phyloP scores from a whole-genome alignment of 2,329 filamentous ascomycete species.

The Sodiomyces alkalinus region DNA sequence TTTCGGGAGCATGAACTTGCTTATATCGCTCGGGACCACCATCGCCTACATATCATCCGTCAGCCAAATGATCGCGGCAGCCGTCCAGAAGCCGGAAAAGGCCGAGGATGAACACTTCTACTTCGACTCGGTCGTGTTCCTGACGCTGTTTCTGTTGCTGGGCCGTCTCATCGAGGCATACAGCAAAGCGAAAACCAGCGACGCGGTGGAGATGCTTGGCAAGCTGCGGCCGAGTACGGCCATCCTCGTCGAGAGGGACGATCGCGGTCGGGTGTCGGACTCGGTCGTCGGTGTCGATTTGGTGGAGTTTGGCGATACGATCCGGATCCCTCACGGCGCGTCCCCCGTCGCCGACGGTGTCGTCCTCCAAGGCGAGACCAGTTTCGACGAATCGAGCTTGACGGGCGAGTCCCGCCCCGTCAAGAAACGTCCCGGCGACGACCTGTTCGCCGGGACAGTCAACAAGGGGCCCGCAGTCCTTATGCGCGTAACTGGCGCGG shows the following conservation, averaged over 20 bases:
- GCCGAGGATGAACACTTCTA: slow-evolving; percentile 47
- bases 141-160: slow-evolving; percentile 72
- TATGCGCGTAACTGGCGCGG: slow-evolving; percentile 46
- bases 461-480: slow-evolving; percentile 52
- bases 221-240: slow-evolving; percentile 68
- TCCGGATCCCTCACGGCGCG: slow-evolving; percentile 61
- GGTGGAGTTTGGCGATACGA: slow-evolving; percentile 58
- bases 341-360: slow-evolving; percentile 76
- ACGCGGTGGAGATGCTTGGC: slow-evolving; percentile 67
- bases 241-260: slow-evolving; percentile 42
- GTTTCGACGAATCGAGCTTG: slow-evolving; percentile 81
- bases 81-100: slow-evolving; percentile 20
- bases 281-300: slow-evolving; percentile 43
- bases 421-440: slow-evolving; percentile 45
- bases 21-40: slow-evolving; percentile 76
- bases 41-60: slow-evolving; percentile 79
- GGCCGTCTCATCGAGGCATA: slow-evolving; percentile 72
- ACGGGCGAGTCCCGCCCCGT: slow-evolving; percentile 64
- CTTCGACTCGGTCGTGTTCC: slow-evolving; percentile 85
- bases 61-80: slow-evolving; percentile 54
- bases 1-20: slow-evolving; percentile 95
- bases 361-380: slow-evolving; percentile 44
- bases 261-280: slow-evolving; percentile 20
- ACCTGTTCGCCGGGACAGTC: slow-evolving; percentile 58
- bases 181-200: slow-evolving; percentile 80